A percentile compares a stretch with the other conserved stretches of the same genome.
Evolutionary conservation across 352 stramenopile genomes (phyloP).

Genomic region (Globisporangium echinulatum): DNA sequence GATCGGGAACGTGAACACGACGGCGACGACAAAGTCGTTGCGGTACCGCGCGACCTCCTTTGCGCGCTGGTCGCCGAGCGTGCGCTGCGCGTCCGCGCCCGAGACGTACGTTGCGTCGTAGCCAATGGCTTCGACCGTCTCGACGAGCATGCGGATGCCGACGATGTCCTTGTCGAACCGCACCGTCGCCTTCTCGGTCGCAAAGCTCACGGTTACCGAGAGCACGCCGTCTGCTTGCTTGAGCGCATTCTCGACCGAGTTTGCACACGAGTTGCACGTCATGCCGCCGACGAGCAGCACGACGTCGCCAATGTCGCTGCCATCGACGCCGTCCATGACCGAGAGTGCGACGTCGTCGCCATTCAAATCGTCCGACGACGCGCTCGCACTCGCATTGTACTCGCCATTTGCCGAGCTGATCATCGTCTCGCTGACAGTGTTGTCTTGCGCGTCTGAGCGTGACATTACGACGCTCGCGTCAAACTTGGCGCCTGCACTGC

Average conservation of each 20-base stretch:
- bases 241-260: constrained; percentile 86
- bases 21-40: constrained; percentile 78
- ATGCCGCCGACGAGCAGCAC: constrained; percentile 81
- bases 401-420: constrained; percentile 4
- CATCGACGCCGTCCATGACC: constrained; percentile 17
- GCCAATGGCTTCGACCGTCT: constrained; percentile 85
- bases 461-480: constrained; percentile 20
- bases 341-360: constrained; percentile 29
- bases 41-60: constrained; percentile 79
- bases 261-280: constrained; percentile 90
- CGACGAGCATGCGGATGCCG: constrained; percentile 76
- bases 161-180: constrained; percentile 72
- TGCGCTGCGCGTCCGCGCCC: constrained; percentile 62
- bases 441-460: not conserved
- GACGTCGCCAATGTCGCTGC: constrained; percentile 48
- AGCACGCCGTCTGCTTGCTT: constrained; percentile 71
- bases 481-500: constrained; percentile 36
- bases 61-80: constrained; percentile 71
- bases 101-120: constrained; percentile 84
- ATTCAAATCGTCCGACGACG: constrained; percentile 5
- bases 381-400: constrained; percentile 2
- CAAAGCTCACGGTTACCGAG: constrained; percentile 78
- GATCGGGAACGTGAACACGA: constrained; percentile 93
- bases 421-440: constrained; percentile 1
- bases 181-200: constrained; percentile 80